Evolutionary conservation across 2,329 filamentous ascomycete genomes (phyloP), one percentile per base, ranked within the genome.

Genomic region (Helotiales sp.): DNA sequence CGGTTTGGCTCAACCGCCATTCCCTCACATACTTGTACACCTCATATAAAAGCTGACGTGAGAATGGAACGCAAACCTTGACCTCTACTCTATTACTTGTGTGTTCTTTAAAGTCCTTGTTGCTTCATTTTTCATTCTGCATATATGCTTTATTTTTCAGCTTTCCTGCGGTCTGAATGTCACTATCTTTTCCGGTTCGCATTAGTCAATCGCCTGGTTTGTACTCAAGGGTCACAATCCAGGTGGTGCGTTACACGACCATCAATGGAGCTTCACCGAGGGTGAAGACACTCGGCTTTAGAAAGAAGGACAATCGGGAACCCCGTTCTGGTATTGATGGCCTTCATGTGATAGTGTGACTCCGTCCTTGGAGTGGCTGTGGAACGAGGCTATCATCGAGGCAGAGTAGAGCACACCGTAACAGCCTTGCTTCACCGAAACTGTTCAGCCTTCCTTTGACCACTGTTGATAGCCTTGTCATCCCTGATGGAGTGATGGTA

Each of bases 41-140:
- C 50, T 26, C 40, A 45, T 49, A 52, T 49, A 34, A 32, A 40
- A 20, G 50, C 61, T 55, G 61, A 57, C 50, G 60, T 62, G 60
- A 62, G 60, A 62, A 54, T 26, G 1, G 11, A 20, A 45, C n/a
- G 34, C 34, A 28, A 28, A 52, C 20, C 24, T 52, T 45, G 40
- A 45, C n/a, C 6, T 28, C 11, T 52, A 17, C 49, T 2, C 30
- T 52, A 6, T 6, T 15, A 26, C 6, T 5, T 34, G 52, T 34
- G 17, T 37, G 20, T 22, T 20, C 24, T 30, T 52, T 28, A 17
- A 6, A 34, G 13, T 52, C 22, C 22, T 7, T n/a, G 24, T 52
- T 30, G 13, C 13, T 52, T 30, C 11, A 37, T 24, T 37, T 37
- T 37, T 57, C 52, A 22, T 57, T n/a, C 37, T 57, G 30, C 52